phyloP scores from a whole-genome alignment of 2,329 filamentous ascomycete genomes.

The Blumeriella jaapii region DNA sequence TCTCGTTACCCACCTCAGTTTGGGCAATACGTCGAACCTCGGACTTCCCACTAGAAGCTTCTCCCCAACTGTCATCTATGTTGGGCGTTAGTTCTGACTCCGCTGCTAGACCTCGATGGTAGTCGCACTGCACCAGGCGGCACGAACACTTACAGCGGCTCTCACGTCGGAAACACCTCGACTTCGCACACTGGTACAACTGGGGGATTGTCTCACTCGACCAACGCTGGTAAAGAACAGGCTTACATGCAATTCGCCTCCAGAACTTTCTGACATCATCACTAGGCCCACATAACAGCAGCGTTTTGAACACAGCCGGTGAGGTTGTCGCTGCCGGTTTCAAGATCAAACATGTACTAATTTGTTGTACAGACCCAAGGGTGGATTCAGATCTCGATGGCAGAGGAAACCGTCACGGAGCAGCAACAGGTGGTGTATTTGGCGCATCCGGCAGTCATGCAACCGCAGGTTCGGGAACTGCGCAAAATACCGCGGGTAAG shows the following conservation, averaged over 20 bases:
- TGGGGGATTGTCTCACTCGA: conserved; percentile 22
- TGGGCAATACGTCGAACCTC: no score
- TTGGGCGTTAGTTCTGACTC: no score
- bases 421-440: conserved; percentile 20
- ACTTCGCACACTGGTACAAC: conserved; percentile 9
- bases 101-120: no score
- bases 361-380: conserved; percentile 41
- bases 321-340: no score
- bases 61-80: no score
- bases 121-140: no score
- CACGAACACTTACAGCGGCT: no score
- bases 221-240: conserved; percentile 31
- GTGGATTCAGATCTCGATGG: conserved; percentile 39
- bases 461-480: conserved; percentile 26
- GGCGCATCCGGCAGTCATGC: conserved; percentile 25
- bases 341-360: no score
- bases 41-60: no score
- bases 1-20: no score
- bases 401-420: conserved; percentile 27
- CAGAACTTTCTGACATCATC: neutral
- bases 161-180: conserved; percentile 1
- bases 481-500: conserved; percentile 34
- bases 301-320: conserved; percentile 32
- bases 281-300: conserved; percentile 7
- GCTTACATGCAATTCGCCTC: neutral